A percentile compares a stretch with the other conserved stretches of the same genome.
These are phyloP conservation scores for Raphanus hybrid DNA, from an alignment of 441 rosid genomes.

Conservation along the genomic window DNA sequence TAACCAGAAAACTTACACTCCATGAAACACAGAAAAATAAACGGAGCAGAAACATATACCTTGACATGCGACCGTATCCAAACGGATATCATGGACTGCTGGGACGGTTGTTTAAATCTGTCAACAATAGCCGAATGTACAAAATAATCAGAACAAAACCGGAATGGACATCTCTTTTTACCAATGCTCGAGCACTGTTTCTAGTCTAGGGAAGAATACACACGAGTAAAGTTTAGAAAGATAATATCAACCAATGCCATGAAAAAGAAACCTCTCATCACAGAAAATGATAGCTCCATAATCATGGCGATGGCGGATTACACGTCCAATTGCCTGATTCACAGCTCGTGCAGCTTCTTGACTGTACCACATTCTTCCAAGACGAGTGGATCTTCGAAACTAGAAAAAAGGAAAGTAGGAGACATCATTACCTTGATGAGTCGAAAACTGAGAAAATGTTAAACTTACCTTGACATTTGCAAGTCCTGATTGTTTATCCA, in stretches of 20 bases:
- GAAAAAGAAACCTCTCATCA: slow-evolving; percentile 76
- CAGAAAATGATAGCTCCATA: slow-evolving; percentile 94
- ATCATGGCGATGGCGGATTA: slow-evolving; percentile 95
- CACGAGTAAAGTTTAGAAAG: background rate
- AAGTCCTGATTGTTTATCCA: slow-evolving; percentile 62
- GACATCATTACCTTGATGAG: slow-evolving; percentile 28
- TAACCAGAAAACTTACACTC: slow-evolving; percentile 20
- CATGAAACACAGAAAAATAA: slow-evolving; percentile 10
- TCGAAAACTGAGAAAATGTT: slow-evolving; percentile 29
- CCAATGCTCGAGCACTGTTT: slow-evolving; percentile 7
- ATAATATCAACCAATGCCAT: slow-evolving; percentile 2
- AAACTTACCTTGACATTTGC: slow-evolving; percentile 61
- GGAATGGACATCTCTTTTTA: too few relatives aligned
- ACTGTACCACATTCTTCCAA: slow-evolving; percentile 91
- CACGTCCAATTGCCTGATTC: slow-evolving; percentile 98
- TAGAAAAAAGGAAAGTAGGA: slow-evolving; percentile 33
- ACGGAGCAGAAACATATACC: slow-evolving; percentile 51
- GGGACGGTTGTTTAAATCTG: slow-evolving; percentile 80
- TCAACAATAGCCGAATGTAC: slow-evolving; percentile 32
- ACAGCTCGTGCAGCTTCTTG: slow-evolving; percentile 98
- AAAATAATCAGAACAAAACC: slow-evolving; percentile 14
- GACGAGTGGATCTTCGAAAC: slow-evolving; percentile 48
- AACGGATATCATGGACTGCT: slow-evolving; percentile 80
- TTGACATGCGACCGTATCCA: slow-evolving; percentile 93
- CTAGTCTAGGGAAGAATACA: slow-evolving; percentile 21